phyloP scores from a whole-genome alignment of 2,329 filamentous ascomycete genomes.

The Aureobasidium melanogenum region DNA sequence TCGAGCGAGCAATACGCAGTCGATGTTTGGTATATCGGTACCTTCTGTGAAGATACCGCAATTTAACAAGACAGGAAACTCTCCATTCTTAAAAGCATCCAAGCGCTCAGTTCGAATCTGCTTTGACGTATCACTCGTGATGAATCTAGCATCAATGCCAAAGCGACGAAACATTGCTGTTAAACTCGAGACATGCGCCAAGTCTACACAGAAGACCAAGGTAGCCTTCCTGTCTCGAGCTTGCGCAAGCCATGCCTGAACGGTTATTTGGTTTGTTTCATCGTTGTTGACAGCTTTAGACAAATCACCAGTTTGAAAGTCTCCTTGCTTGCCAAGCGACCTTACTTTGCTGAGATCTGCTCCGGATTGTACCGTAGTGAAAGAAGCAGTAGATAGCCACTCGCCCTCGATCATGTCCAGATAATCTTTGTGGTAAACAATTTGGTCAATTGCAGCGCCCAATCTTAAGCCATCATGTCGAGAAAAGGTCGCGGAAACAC shows the following conservation, averaged over 20 bases:
- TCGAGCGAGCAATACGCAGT: slow-evolving; percentile 79
- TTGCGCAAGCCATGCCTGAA: slow-evolving; percentile 77
- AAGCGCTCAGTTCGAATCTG: slow-evolving; percentile 61
- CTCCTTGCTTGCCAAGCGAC: slow-evolving; percentile 55
- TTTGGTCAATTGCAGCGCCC: slow-evolving; percentile 81
- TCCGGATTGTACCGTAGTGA: slow-evolving; percentile 81
- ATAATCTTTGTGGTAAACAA: slow-evolving; percentile 87
- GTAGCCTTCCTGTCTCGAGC: slow-evolving; percentile 70
- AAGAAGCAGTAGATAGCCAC: slow-evolving; percentile 85
- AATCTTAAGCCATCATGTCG: slow-evolving; percentile 76
- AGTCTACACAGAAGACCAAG: slow-evolving; percentile 86
- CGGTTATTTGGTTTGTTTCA: slow-evolving; percentile 71
- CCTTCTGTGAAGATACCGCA: slow-evolving; percentile 96
- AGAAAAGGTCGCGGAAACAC: slow-evolving; percentile 77
- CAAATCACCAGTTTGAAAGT: slow-evolving; percentile 72
- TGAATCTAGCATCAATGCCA: slow-evolving; percentile 73
- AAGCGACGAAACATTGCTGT: slow-evolving; percentile 66
- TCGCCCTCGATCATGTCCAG: slow-evolving; percentile 78
- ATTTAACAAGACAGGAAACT: slow-evolving; percentile 84
- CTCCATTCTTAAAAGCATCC: slow-evolving; percentile 63
- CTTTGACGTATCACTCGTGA: slow-evolving; percentile 73
- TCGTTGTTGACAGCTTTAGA: slow-evolving; percentile 76
- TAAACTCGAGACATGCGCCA: slow-evolving; percentile 68
- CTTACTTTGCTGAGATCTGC: slow-evolving; percentile 58
- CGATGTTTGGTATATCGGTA: slow-evolving; percentile 94